phyloP scores from a whole-genome alignment of 768 basidiomycete genomes.

The Lentinula sp. region DNA sequence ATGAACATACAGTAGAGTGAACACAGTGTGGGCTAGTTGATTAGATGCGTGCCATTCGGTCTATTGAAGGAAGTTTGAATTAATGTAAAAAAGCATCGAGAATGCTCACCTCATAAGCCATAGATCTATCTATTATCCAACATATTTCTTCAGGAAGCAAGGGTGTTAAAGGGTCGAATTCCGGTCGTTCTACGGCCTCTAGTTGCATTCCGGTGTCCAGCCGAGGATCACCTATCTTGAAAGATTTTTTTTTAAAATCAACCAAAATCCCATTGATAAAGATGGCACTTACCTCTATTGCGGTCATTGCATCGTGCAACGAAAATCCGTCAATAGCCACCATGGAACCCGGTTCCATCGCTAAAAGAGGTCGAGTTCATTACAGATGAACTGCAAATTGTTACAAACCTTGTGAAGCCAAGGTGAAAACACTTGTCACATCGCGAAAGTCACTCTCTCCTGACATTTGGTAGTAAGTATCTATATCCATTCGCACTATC shows the following conservation, averaged over 20 bases:
- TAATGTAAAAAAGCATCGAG: neutral
- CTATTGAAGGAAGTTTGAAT: conserved; percentile 31
- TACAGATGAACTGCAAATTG: conserved; percentile 1
- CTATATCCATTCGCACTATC: neutral
- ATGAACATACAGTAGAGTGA: conserved; percentile 72
- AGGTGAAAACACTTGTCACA: conserved; percentile 51
- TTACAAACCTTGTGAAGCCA: conserved; percentile 55
- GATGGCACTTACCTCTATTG: conserved; percentile 59
- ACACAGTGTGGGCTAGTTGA: conserved; percentile 81
- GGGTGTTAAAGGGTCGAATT: conserved; percentile 59
- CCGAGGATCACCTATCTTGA: conserved; percentile 82
- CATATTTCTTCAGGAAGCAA: conserved; percentile 78
- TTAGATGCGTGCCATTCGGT: conserved; percentile 86
- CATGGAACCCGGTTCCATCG: conserved; percentile 58
- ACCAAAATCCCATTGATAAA: conserved; percentile 4
- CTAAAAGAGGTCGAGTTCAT: conserved; percentile 20
- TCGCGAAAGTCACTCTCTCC: conserved; percentile 60
- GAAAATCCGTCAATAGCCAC: conserved; percentile 65
- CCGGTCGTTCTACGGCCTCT: conserved; percentile 30
- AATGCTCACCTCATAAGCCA: conserved; percentile 68
- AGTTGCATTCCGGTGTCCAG: conserved; percentile 74
- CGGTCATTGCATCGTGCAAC: conserved; percentile 89
- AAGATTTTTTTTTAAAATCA: neutral
- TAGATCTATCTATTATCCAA: conserved; percentile 77
- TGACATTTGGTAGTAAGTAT: conserved; percentile 23